These are phyloP conservation scores for Curvularia spicifera DNA, from an alignment of 2,329 filamentous ascomycete genomes.

Conservation along the genomic window DNA sequence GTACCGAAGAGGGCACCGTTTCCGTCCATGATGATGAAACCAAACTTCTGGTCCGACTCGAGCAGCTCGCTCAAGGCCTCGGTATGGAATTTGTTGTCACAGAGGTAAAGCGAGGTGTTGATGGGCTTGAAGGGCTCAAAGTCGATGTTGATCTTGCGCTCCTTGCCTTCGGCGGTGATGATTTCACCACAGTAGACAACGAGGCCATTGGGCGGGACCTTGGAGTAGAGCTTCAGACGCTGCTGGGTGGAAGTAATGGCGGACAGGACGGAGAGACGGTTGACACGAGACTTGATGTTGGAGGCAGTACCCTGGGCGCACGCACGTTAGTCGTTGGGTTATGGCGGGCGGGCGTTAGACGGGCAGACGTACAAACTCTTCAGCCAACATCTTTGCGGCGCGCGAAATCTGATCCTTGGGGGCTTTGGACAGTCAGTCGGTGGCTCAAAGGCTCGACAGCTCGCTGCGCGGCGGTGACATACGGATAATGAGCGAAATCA, in stretches of 20 bases:
- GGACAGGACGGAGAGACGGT: constrained; percentile 95
- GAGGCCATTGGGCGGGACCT: constrained; percentile 95
- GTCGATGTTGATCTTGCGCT: constrained; percentile 99
- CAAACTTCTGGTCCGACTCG: constrained; percentile 98
- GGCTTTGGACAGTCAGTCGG: constrained; percentile 60
- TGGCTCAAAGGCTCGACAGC: not conserved
- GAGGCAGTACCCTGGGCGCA: constrained; percentile 82
- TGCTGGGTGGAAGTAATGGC: constrained; percentile 99
- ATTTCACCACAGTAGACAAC: constrained; percentile 99
- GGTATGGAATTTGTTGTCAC: constrained; percentile 99
- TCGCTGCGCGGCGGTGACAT: constrained; percentile 50
- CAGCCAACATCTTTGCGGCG: constrained; percentile 98
- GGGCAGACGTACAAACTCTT: constrained; percentile 83
- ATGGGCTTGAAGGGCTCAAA: constrained; percentile 99
- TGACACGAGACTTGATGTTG: constrained; percentile 99
- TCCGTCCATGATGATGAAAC: constrained; percentile 99
- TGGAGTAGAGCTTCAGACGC: constrained; percentile 98
- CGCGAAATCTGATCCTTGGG: constrained; percentile 98
- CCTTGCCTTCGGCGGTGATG: constrained; percentile 96
- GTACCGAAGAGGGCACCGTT: constrained; percentile 98
- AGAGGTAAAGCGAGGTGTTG: constrained; percentile 98
- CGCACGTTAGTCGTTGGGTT: constrained; percentile 16
- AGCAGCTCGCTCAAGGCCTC: constrained; percentile 96
- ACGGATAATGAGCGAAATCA: constrained; percentile 99
- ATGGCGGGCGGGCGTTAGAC: not conserved